Evolutionary conservation across 2,329 filamentous ascomycete genomes (phyloP).

Genomic region (Ophiostoma fasciatum): DNA sequence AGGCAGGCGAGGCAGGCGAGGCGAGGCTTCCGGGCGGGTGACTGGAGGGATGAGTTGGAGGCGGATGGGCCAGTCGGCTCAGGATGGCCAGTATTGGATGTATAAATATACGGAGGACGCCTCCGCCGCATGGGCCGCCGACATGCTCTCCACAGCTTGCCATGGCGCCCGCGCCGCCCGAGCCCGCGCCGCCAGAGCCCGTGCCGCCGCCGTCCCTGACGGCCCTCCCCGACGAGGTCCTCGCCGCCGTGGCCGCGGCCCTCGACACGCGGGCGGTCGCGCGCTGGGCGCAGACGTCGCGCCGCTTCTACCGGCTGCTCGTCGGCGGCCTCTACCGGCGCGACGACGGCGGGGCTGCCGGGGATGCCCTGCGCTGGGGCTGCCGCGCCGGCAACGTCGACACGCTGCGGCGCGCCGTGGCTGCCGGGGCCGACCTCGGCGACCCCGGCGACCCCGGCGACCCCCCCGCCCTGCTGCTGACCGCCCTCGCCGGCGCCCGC

Average conservation of each 20-base stretch:
- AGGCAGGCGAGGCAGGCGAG: no score
- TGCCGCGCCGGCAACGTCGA: conserved; percentile 1
- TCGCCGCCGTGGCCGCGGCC: not conserved
- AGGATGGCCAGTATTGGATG: no score
- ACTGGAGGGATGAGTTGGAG: no score
- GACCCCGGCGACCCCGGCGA: not conserved
- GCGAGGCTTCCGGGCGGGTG: no score
- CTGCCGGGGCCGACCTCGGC: not conserved
- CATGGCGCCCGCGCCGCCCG: no score
- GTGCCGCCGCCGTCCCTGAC: not conserved
- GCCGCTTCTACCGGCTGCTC: conserved; percentile 2
- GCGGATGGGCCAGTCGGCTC: no score
- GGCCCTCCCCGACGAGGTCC: conserved; percentile 3
- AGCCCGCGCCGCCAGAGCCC: no score
- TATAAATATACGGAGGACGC: no score
- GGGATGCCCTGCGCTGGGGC: not conserved
- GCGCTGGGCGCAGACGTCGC: not conserved
- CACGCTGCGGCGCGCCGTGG: conserved; percentile 1
- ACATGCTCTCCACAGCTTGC: no score
- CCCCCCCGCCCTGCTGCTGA: not conserved
- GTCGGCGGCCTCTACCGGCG: conserved; percentile 1
- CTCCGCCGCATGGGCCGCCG: no score
- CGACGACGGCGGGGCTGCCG: not conserved
- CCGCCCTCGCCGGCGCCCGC: not conserved
- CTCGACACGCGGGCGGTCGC: not conserved